These are phyloP conservation scores for Pecoramyces ruminantium DNA, from an alignment of 192 early-diverging fungal genomes.

Conservation along the genomic window DNA sequence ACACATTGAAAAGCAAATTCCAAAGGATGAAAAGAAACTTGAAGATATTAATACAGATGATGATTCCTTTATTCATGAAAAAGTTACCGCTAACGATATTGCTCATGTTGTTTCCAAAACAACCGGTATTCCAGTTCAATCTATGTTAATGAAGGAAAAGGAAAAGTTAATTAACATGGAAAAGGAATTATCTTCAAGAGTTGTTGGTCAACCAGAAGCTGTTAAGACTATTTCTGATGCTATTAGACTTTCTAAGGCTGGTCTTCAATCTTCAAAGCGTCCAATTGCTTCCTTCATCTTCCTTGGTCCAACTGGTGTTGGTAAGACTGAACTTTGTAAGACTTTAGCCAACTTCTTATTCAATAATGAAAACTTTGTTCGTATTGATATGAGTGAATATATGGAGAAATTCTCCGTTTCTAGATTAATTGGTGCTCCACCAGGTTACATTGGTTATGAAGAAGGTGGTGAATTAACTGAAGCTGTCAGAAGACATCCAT, in stretches of 20 bases:
- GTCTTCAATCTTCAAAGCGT: conserved; percentile 49
- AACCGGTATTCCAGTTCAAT: conserved; percentile 67
- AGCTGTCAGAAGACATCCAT: conserved; percentile 59
- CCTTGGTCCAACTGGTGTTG: conserved; percentile 58
- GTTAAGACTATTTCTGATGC: conserved; percentile 51
- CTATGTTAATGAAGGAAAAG: conserved; percentile 48
- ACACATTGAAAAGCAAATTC: conserved; percentile 44
- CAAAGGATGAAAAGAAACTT: conserved; percentile 14
- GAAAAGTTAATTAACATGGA: conserved; percentile 60
- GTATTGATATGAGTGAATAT: conserved; percentile 69
- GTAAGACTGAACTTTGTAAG: conserved; percentile 66
- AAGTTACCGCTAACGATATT: conserved; percentile 62
- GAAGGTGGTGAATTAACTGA: conserved; percentile 64
- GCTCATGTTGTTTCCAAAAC: conserved; percentile 51
- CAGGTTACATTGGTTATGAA: conserved; percentile 55
- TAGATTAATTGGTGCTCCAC: conserved; percentile 59
- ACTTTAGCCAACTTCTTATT: conserved; percentile 60
- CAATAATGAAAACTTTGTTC: conserved; percentile 53
- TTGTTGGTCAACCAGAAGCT: conserved; percentile 59
- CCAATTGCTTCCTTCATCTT: conserved; percentile 68
- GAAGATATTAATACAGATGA: conserved; percentile 8
- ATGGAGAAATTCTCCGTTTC: conserved; percentile 48
- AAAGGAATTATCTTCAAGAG: conserved; percentile 21
- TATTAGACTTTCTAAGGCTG: conserved; percentile 57
- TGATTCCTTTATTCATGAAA: conserved; percentile 53